Evolutionary conservation across 176 grass and related monocot species (phyloP).

Genomic region (Musa acuminata): DNA sequence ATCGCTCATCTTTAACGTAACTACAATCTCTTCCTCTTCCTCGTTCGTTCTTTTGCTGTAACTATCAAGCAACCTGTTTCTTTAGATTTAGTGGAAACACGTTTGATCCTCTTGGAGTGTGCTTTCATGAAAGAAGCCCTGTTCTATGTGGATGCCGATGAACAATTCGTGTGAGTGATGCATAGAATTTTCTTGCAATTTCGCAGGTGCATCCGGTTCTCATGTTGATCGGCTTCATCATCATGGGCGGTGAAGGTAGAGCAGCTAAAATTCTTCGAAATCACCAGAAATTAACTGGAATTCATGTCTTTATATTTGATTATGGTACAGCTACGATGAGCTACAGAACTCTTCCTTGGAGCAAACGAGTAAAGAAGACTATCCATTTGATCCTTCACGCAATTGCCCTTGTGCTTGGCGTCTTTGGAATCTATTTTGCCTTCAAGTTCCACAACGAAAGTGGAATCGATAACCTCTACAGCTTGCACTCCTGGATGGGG

Average conservation of each 20-base stretch:
- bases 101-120: too few species aligned
- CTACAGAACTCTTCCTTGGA: conserved; percentile 49
- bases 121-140: too few species aligned
- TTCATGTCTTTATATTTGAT: not conserved
- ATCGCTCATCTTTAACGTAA: conserved; percentile 64
- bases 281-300: not conserved
- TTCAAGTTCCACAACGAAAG: conserved; percentile 75
- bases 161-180: too few species aligned
- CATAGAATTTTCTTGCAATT: not conserved
- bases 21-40: not conserved
- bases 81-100: too few species aligned
- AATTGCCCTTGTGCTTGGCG: conserved; percentile 29
- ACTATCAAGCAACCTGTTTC: not conserved
- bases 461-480: conserved; percentile 63
- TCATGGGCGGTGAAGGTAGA: conserved; percentile 66
- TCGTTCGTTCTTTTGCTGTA: not conserved
- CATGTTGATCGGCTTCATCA: conserved; percentile 55
- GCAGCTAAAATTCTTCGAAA: not conserved
- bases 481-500: conserved; percentile 77
- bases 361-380: conserved; percentile 38
- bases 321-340: conserved; percentile 52
- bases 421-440: conserved; percentile 48
- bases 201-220: conserved; percentile 71
- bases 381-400: conserved; percentile 59
- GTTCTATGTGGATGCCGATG: too few species aligned